A percentile compares a stretch with the other conserved stretches of the same genome.
phyloP scores from a whole-genome alignment of 805 yeast species.

The Lachancea nothofagi region DNA sequence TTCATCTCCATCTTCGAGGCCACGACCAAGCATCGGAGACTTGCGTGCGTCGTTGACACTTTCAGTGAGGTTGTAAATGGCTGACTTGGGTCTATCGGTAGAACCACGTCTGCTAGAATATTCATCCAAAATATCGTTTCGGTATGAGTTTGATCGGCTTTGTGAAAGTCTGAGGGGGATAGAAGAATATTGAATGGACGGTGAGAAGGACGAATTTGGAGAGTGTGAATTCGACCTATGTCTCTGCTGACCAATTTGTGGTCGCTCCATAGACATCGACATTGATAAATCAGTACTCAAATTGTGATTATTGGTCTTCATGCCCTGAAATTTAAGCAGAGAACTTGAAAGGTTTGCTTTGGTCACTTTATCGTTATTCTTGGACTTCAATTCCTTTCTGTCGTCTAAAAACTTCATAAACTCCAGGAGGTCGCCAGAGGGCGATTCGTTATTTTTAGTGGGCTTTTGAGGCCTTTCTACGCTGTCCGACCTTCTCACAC shows the following conservation, averaged over 20 bases:
- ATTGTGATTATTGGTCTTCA: slow-evolving; percentile 49
- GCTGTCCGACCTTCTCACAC: slow-evolving; percentile 33
- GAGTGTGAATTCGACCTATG: slow-evolving; percentile 31
- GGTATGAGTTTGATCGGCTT: slow-evolving; percentile 8
- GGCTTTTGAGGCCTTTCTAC: slow-evolving; percentile 22
- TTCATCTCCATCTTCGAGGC: slow-evolving; percentile 9
- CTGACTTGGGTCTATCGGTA: slow-evolving; percentile 8
- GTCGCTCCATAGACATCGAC: slow-evolving; percentile 36
- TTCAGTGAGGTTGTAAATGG: slow-evolving; percentile 5
- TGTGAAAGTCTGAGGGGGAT: slow-evolving; percentile 30
- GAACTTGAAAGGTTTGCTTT: slow-evolving; percentile 39
- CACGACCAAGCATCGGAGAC: background rate
- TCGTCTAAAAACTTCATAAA: slow-evolving; percentile 69
- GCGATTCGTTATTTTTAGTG: slow-evolving; percentile 29
- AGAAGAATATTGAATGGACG: slow-evolving; percentile 25
- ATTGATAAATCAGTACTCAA: slow-evolving; percentile 51
- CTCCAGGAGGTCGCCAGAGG: slow-evolving; percentile 49
- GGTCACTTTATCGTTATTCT: slow-evolving; percentile 12
- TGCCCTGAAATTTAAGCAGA: slow-evolving; percentile 44
- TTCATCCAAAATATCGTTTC: slow-evolving; percentile 2
- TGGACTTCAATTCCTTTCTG: slow-evolving; percentile 44
- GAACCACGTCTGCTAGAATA: slow-evolving; percentile 9
- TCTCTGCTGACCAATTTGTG: slow-evolving; percentile 10
- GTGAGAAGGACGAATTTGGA: slow-evolving; percentile 31
- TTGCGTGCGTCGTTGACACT: slow-evolving; percentile 2